Conservation (phyloP, 2,329 filamentous ascomycete genomes). For the Albifimbria verrucaria region DNA sequence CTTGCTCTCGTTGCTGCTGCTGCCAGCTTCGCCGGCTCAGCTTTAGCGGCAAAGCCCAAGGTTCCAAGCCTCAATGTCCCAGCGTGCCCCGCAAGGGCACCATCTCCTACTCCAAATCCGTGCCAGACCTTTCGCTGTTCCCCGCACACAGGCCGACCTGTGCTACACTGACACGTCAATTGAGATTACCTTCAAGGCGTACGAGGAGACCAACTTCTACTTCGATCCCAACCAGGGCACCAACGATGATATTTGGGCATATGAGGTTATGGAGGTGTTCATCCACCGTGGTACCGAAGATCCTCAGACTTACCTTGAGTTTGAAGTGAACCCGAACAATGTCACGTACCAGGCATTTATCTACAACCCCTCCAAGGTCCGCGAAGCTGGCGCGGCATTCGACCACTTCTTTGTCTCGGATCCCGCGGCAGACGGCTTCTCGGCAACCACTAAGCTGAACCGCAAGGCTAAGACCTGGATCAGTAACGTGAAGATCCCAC, state of each 20-base stretch:
- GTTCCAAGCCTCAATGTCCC: constrained; percentile 33
- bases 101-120: constrained; percentile 36
- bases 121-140: constrained; percentile 38
- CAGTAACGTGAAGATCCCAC: constrained; percentile 38
- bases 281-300: constrained; percentile 42
- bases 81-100: constrained; percentile 32
- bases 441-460: constrained; percentile 36
- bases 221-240: constrained; percentile 38
- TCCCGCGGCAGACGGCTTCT: constrained; percentile 38
- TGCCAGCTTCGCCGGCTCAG: not conserved
- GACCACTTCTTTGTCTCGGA: constrained; percentile 39
- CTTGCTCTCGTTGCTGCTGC: not conserved
- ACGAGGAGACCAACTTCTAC: constrained; percentile 44
- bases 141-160: constrained; percentile 42
- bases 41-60: not conserved
- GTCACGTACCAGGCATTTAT: constrained; percentile 49
- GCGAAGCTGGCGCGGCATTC: constrained; percentile 36
- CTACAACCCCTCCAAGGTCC: constrained; percentile 46
- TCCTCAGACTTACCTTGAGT: constrained; percentile 47
- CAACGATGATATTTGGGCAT: constrained; percentile 45
- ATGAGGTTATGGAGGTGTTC: constrained; percentile 51
- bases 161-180: constrained; percentile 42
- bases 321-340: constrained; percentile 49
- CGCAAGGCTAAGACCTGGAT: constrained; percentile 33
- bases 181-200: constrained; percentile 40